These are phyloP conservation scores for Exophiala spinifera DNA, from an alignment of 2,329 filamentous ascomycete genomes.

Conservation along the genomic window DNA sequence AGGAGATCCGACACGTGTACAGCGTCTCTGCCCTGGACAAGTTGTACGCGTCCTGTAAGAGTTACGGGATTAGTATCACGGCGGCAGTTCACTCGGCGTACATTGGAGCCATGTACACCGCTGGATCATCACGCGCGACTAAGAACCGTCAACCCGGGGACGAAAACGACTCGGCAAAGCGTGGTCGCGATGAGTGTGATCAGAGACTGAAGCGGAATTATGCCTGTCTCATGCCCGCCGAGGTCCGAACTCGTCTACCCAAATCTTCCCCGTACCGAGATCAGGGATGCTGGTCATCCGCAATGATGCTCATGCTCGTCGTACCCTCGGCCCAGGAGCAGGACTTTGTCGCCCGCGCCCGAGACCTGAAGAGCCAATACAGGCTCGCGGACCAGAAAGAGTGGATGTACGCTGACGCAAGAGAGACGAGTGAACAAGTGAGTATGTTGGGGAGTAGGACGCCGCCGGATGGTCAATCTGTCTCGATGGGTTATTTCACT, in stretches of 20 bases:
- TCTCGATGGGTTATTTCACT: conserved; percentile 12
- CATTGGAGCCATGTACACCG: conserved; percentile 5
- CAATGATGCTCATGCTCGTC: conserved; percentile 9
- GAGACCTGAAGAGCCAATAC: conserved; percentile 8
- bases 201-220: neutral
- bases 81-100: conserved; percentile 12
- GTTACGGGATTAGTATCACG: conserved; percentile 7
- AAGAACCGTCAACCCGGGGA: no score
- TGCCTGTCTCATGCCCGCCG: conserved; percentile 13
- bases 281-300: conserved; percentile 11
- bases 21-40: neutral
- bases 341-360: conserved; percentile 8
- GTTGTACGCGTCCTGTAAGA: conserved; percentile 8
- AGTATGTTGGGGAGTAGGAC: neutral
- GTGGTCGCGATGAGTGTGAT: no score
- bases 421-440: conserved; percentile 4
- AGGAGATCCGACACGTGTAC: conserved; percentile 4
- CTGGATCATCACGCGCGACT: neutral
- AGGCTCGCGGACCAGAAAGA: neutral
- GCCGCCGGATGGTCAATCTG: neutral
- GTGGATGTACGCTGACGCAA: conserved; percentile 9
- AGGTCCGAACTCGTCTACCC: conserved; percentile 15
- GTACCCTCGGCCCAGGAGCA: neutral
- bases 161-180: no score
- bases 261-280: conserved; percentile 3